Evolutionary conservation across 257 asterid genomes (phyloP), one percentile per base, ranked within the genome.

Genomic region (Fraxinus excelsior): DNA sequence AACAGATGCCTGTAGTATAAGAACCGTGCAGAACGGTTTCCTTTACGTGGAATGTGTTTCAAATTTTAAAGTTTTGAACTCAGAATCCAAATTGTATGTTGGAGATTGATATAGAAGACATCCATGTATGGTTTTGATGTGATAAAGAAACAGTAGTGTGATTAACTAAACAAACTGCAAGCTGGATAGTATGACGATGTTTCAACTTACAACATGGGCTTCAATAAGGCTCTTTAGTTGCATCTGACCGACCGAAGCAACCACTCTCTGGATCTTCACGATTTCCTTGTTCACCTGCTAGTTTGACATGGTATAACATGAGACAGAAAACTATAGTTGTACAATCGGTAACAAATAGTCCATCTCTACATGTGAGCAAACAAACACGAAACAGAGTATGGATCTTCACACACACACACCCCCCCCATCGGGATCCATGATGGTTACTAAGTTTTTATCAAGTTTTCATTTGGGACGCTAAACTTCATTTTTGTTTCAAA

Each of bases 181-280:
- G 58, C 58, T 16, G 58, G 58, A 46, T 4, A 4, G 58, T 4
- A 46, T 16, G 4, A 46, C 2, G 16, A 62, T 62, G 35, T 62
- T 26, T 62, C 68, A 26, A 89, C 97, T 89, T 87, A 96, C 99
- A 75, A 90, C 98, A 80, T 95, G 99, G 77, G 99, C 90, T 87
- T 93, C 88, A 0, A 96, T 86, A 58, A 96, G 98, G 91, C 70
- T 90, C 91, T 96, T 96, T 38, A 96, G 95, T 86, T 90, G 99
- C 96, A 89, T 87, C 87, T 96, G 99, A 49, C 99, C 99, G 40
- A 87, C 98, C 18, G 96, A 96, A 77, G 97, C 98, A 62, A 91
- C 85, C 40, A 96, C 98, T 91, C 96, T 89, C 87, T 96, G 99
- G 77, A 96, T 96, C 94, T 96, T 96, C 73, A 96, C 99, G 23